A percentile compares a stretch with the other conserved stretches of the same genome.
These are phyloP conservation scores for Trichophyton verrucosum DNA, from an alignment of 2,329 filamentous ascomycete species.

Conservation along the genomic window DNA sequence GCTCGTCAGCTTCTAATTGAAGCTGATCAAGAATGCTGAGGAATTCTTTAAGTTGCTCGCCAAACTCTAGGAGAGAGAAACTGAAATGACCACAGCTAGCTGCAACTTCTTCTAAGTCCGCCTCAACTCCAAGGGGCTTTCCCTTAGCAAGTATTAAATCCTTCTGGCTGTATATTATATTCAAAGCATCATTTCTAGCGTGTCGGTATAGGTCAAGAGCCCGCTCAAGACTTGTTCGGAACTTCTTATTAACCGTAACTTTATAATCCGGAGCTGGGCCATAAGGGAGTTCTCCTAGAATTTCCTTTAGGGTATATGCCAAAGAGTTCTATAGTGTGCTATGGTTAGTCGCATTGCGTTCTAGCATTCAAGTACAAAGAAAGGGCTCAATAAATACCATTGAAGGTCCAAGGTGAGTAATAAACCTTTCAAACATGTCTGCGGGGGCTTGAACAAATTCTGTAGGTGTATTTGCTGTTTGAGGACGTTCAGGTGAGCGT, in stretches of 20 bases:
- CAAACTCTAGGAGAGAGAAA: slow-evolving; percentile 81
- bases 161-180: slow-evolving; percentile 67
- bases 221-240: slow-evolving; percentile 65
- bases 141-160: slow-evolving; percentile 50
- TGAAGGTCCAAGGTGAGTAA: slow-evolving; percentile 74
- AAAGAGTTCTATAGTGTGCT: slow-evolving; percentile 54
- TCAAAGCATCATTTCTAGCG: slow-evolving; percentile 62
- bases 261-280: slow-evolving; percentile 52
- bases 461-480: not conserved
- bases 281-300: slow-evolving; percentile 79
- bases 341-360: not conserved
- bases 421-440: slow-evolving; percentile 87
- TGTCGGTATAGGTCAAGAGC: slow-evolving; percentile 68
- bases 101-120: slow-evolving; percentile 92
- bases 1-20: slow-evolving; percentile 53
- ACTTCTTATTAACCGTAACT: slow-evolving; percentile 65
- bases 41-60: slow-evolving; percentile 75
- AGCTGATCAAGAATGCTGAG: slow-evolving; percentile 75
- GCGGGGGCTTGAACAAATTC: slow-evolving; percentile 39
- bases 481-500: not conserved
- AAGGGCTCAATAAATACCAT: slow-evolving; percentile 43
- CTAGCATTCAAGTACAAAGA: not conserved
- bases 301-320: slow-evolving; percentile 79
- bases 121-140: slow-evolving; percentile 62
- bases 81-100: slow-evolving; percentile 97